A percentile compares a stretch with the other conserved stretches of the same genome.
Evolutionary conservation across 2,329 filamentous ascomycete genomes (phyloP).

Genomic region (Colletotrichum orchidophilum): DNA sequence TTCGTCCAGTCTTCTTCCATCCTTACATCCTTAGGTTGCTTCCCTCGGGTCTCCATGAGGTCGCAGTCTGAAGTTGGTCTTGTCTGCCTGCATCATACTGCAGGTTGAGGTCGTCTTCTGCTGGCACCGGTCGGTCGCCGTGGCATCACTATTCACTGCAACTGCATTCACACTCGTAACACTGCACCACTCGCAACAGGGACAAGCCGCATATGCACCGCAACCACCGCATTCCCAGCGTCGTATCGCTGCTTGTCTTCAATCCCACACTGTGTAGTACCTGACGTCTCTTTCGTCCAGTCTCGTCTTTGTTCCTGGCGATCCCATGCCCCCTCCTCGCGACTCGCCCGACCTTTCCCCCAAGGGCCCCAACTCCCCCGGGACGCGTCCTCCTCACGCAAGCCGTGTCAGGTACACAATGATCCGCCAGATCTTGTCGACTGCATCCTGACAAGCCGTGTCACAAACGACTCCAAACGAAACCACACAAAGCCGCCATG

Average conservation of each 20-base stretch:
- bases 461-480: slow-evolving; percentile 16
- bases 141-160: background rate
- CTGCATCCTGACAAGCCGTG: slow-evolving; percentile 4
- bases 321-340: slow-evolving; percentile 21
- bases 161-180: background rate
- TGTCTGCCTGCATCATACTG: background rate
- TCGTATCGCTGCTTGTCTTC: background rate
- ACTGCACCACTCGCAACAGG: background rate
- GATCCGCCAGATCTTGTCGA: slow-evolving; percentile 9
- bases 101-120: background rate
- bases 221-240: background rate
- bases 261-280: slow-evolving; percentile 12
- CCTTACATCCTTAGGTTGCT: background rate
- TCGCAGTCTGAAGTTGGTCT: background rate
- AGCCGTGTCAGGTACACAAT: slow-evolving; percentile 24
- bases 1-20: slow-evolving; percentile 3
- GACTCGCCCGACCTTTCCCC: background rate
- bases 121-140: background rate
- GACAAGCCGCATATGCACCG: background rate
- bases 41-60: background rate
- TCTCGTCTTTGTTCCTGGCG: slow-evolving; percentile 20
- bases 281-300: background rate
- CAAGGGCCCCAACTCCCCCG: too few relatives aligned
- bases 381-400: slow-evolving; percentile 2
- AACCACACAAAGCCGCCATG: background rate